Evolutionary conservation across 192 early-diverging fungal genomes (phyloP).

Genomic region (Coemansia sp.): DNA sequence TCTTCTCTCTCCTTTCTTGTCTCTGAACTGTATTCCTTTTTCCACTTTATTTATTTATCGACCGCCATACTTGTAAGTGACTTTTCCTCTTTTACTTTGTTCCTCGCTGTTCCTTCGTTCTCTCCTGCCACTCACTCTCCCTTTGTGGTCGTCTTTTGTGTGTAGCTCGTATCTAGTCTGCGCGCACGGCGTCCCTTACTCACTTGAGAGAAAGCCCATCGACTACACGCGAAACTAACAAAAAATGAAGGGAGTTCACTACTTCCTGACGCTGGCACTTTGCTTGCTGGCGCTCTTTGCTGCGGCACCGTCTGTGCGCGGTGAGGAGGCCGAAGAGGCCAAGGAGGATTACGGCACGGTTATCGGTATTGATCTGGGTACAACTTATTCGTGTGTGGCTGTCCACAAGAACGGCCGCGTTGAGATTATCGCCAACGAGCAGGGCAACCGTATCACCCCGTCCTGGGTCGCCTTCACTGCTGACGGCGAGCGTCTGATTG

Average conservation of each 20-base stretch:
- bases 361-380: conserved; percentile 96
- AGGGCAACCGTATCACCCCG: conserved; percentile 92
- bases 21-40: conserved; percentile 14
- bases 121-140: neutral
- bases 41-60: neutral
- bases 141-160: neutral
- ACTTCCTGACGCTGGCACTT: conserved; percentile 50
- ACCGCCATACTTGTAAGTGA: conserved; percentile 1
- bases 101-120: neutral
- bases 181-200: neutral
- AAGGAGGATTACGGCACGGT: conserved; percentile 58
- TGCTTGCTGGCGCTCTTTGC: conserved; percentile 45
- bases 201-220: conserved; percentile 3
- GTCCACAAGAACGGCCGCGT: conserved; percentile 92
- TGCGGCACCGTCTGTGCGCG: conserved; percentile 37
- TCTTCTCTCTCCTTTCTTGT: conserved; percentile 9
- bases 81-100: neutral
- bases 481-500: conserved; percentile 86
- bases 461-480: conserved; percentile 91
- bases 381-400: conserved; percentile 91
- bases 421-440: conserved; percentile 98
- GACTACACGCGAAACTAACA: neutral
- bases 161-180: conserved; percentile 5
- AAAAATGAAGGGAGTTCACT: conserved; percentile 42
- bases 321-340: conserved; percentile 34